Evolutionary conservation across 2,329 filamentous ascomycete species (phyloP), one percentile per base, ranked within the genome.

Genomic region (Botrytis pseudocinerea): DNA sequence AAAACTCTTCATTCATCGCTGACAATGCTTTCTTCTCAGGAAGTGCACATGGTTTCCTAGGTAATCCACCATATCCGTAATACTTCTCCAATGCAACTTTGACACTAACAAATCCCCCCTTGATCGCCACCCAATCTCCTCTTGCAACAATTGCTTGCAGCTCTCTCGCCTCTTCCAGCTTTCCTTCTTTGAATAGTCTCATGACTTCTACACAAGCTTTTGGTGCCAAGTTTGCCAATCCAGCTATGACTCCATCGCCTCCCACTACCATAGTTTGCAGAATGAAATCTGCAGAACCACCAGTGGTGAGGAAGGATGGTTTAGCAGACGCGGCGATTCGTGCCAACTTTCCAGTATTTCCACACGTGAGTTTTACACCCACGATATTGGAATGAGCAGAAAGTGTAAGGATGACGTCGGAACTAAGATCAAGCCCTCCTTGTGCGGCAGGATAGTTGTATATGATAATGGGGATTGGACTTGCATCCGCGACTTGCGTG

Each of bases 71-170:
- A 76, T 92, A 92, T 9, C 87, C 88, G 76, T 85, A 87, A 78
- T 88, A 88, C 32, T 84, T 82, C 79, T 88, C 83, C 76, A 92
- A 78, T 1, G 85, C 89, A 64, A 86, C 86, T 83, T 92, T 92
- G 71, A 90, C 90, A 2, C 88, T 89, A 46, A 91, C 86, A 75
- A 92, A 88, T 1, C 90, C 90, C 10, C 88, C 88, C 77, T 90
- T 85, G 75, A 91, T 92, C 60, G 88, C 88, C 0, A 85, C 87
- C 90, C 90, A 92, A 80, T 92, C 90, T 20, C 88, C 90, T 42
- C 86, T 82, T 1, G 89, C 89, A 28, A 92, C 85, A 40, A 90
- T 81, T 28, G 84, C 86, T 81, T 92, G 91, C 77, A 92, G 79
- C 76, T 85, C 85, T 65, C 85, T 84, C 2, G 91, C 91, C 76